Base-by-base conservation (phyloP, 2,329 filamentous ascomycete species). In the Didymella pinodella region DNA sequence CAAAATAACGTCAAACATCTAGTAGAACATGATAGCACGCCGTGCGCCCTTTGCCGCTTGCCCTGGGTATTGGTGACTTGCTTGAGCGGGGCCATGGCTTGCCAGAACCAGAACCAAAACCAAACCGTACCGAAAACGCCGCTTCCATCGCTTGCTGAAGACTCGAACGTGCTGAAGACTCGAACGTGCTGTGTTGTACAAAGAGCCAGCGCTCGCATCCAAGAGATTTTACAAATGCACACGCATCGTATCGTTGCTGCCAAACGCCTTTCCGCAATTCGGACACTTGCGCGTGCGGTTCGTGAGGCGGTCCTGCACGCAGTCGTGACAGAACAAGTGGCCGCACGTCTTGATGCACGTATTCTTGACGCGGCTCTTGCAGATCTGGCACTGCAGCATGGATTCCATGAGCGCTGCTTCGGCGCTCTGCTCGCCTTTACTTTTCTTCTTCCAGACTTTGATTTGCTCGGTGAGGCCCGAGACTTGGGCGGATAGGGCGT, bases 221-320 rank as follows among this genome's bases (percentile, higher is more conserved):
- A 28, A 28, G 26, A 8, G 29, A 7, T 8, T 18, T 18, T 58
- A 77, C 20, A 75, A 59, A 61, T 77, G 75, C 44, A 83, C 79
- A 32, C 73, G 80, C 92, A 97, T 96, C 62, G 92, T 88, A 75
- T 99, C 95, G 78, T 90, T 90, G 75, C 88, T 90, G 71, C 96
- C 94, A 75, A 99, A 99, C 4, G 92, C 88, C 78, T 90, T 91
- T 70, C 90, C 92, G 82, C 96, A 99, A 68, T 92, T 94, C 2
- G 95, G 95, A 73, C 95, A 99, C 78, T 98, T 98, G 66, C 95
- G 87, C 80, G 94, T 93, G 34, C 95, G 90, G 72, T 95, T 96
- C 45, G 87, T 88, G 62, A 97, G 88, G 57, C 95, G 89, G 71
- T 96, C 90, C 65, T 97, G 92, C 25, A 98, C 90, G 75, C 95